Percentiles rank a stretch among this genome's conserved stretches.
Evolutionary conservation across 345 rosid species (phyloP).

Genomic region (Leavenworthia alabamica): DNA sequence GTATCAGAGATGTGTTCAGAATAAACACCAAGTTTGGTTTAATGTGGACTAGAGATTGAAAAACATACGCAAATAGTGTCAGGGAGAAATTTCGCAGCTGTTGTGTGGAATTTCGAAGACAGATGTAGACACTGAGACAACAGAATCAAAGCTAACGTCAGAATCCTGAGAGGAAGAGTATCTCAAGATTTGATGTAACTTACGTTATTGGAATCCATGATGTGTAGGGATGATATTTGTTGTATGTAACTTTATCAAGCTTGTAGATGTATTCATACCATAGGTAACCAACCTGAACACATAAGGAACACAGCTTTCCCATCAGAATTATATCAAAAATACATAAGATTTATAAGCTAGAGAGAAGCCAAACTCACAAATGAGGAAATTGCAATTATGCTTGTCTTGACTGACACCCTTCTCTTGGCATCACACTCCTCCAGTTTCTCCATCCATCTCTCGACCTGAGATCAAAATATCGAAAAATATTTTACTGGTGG

Average conservation of each 20-base stretch:
- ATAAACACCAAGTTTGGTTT: conserved; percentile 8
- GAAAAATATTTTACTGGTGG: conserved; percentile 3
- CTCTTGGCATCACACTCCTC: conserved; percentile 84
- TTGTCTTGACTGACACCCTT: conserved; percentile 59
- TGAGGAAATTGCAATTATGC: conserved; percentile 46
- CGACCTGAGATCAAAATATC: conserved; percentile 50
- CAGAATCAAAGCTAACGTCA: conserved; percentile 13
- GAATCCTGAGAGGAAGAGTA: background rate
- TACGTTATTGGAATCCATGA: conserved; percentile 99
- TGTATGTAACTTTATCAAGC: conserved; percentile 89
- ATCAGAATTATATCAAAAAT: conserved; percentile 3
- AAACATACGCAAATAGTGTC: conserved; percentile 77
- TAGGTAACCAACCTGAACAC: conserved; percentile 72
- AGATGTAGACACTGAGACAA: conserved; percentile 69
- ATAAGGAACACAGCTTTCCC: background rate
- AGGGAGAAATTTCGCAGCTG: conserved; percentile 61
- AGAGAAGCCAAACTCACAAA: conserved; percentile 47
- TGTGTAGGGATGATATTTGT: conserved; percentile 93
- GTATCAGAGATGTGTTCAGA: conserved; percentile 5
- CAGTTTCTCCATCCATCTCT: conserved; percentile 97
- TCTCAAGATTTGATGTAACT: conserved; percentile 24
- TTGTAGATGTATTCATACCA: conserved; percentile 93
- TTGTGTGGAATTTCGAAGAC: conserved; percentile 80
- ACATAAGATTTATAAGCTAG: background rate
- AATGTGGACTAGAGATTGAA: conserved; percentile 15